These are phyloP conservation scores for Boletus huronensis DNA, from an alignment of 768 basidiomycete species.

Conservation along the genomic window DNA sequence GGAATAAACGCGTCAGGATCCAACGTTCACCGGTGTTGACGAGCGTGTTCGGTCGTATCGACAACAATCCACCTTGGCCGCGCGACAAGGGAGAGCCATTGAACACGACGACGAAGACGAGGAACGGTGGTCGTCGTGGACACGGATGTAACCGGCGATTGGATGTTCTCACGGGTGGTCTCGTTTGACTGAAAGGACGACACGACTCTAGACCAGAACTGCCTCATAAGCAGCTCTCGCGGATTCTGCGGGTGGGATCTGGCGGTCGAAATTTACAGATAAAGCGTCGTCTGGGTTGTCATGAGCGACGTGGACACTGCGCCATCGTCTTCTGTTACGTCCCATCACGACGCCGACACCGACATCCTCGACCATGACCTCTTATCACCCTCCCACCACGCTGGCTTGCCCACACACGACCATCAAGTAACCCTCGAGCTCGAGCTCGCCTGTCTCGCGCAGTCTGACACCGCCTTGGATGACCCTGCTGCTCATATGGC, in stretches of 20 bases:
- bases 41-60: too few relatives aligned
- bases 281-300: conserved; percentile 27
- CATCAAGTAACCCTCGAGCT: conserved; percentile 31
- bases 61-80: background rate
- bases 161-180: conserved; percentile 20
- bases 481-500: conserved; percentile 27
- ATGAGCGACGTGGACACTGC: conserved; percentile 44
- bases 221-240: conserved; percentile 20
- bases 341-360: conserved; percentile 27
- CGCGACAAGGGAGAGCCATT: background rate
- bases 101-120: background rate
- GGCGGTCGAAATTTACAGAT: conserved; percentile 17
- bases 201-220: conserved; percentile 17
- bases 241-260: conserved; percentile 19
- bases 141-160: conserved; percentile 13
- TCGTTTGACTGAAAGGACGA: conserved; percentile 22
- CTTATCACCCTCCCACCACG: conserved; percentile 32
- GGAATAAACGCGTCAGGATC: background rate
- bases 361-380: conserved; percentile 34
- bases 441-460: conserved; percentile 27
- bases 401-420: conserved; percentile 27
- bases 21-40: background rate
- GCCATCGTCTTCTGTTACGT: conserved; percentile 28
- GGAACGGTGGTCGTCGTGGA: background rate
- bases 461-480: conserved; percentile 26